Evolutionary conservation across 2,329 filamentous ascomycete species (phyloP).

Genomic region (Emmonsia crescens): DNA sequence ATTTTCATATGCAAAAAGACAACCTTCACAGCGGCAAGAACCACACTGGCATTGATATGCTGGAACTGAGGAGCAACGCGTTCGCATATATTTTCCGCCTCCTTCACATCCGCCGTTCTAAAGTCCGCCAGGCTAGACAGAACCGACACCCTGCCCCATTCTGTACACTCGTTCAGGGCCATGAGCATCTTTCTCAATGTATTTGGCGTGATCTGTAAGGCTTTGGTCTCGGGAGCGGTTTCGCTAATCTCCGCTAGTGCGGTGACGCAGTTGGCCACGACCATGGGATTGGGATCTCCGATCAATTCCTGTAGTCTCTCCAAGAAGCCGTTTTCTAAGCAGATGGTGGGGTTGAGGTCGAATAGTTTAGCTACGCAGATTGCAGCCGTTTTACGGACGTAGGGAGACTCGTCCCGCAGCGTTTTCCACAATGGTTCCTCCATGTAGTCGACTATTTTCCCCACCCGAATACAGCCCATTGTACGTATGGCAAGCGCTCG

Average conservation of each 20-base stretch:
- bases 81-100: constrained; percentile 97
- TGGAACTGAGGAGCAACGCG: constrained; percentile 93
- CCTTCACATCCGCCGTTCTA: constrained; percentile 74
- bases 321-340: constrained; percentile 91
- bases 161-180: constrained; percentile 94
- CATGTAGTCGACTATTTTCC: constrained; percentile 99
- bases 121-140: constrained; percentile 84
- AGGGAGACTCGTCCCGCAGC: constrained; percentile 90
- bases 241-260: constrained; percentile 87
- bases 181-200: constrained; percentile 92
- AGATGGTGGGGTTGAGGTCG: constrained; percentile 84
- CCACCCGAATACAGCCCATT: constrained; percentile 96
- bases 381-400: constrained; percentile 94
- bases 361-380: constrained; percentile 98
- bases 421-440: constrained; percentile 95
- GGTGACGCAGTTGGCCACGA: constrained; percentile 93
- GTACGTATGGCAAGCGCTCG: constrained; percentile 90
- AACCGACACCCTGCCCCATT: constrained; percentile 95
- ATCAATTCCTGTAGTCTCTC: constrained; percentile 92
- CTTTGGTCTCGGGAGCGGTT: constrained; percentile 78
- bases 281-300: constrained; percentile 96
- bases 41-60: constrained; percentile 94
- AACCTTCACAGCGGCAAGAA: constrained; percentile 92
- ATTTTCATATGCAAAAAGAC: constrained; percentile 94
- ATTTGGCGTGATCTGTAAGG: constrained; percentile 67